Evolutionary conservation across 2,329 filamentous ascomycete species (phyloP).

Genomic region (Beauveria sp.): DNA sequence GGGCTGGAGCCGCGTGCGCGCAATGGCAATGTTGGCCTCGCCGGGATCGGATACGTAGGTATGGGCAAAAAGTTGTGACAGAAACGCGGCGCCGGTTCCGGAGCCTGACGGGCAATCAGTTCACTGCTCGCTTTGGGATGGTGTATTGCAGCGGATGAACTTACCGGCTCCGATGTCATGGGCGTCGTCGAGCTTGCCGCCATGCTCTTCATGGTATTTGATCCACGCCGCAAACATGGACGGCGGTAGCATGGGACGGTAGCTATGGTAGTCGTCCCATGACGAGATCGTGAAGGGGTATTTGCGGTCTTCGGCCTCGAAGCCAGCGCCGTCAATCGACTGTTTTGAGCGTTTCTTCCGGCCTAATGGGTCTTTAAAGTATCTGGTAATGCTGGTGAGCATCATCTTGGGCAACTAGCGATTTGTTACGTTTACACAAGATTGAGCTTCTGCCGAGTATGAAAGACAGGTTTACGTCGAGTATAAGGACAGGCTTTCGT

Average conservation of each 20-base stretch:
- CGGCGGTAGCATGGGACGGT: slow-evolving; percentile 1
- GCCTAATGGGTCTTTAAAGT: not conserved
- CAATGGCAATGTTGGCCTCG: slow-evolving; percentile 9
- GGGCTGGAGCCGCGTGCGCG: not conserved
- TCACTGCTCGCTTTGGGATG: no score
- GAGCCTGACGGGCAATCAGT: not conserved
- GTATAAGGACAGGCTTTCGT: no score
- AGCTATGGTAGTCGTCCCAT: slow-evolving; percentile 8
- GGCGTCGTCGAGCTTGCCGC: slow-evolving; percentile 4
- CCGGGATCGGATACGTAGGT: slow-evolving; percentile 11
- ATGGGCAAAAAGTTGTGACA: slow-evolving; percentile 5
- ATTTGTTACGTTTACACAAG: no score
- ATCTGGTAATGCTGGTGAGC: not conserved
- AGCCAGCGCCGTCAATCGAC: not conserved
- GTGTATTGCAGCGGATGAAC: not conserved
- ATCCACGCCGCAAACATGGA: slow-evolving; percentile 10
- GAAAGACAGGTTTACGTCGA: no score
- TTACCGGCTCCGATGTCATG: slow-evolving; percentile 10
- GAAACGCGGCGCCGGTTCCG: slow-evolving; percentile 6
- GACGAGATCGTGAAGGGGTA: slow-evolving; percentile 10
- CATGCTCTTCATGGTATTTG: slow-evolving; percentile 3
- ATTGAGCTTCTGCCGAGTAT: no score
- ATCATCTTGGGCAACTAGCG: not conserved
- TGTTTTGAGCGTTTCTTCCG: not conserved
- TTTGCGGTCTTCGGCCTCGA: slow-evolving; percentile 3